A percentile compares a stretch with the other conserved stretches of the same genome.
Evolutionary conservation across 306 rosid species (phyloP).

Genomic region (Cucumis sativus): DNA sequence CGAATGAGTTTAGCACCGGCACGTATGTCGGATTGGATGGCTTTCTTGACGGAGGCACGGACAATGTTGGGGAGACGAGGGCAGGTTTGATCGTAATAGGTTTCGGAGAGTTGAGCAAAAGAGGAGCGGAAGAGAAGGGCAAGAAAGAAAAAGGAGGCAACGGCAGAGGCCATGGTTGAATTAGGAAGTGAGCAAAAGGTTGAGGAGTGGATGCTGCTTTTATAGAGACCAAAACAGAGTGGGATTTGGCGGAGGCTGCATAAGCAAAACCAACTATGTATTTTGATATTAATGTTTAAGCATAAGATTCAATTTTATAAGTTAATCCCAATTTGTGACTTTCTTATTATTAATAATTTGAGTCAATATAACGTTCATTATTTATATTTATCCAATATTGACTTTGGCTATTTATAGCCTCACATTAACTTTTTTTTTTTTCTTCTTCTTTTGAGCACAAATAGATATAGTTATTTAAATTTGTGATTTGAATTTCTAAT

Average conservation of each 20-base stretch:
- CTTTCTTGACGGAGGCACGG: background rate
- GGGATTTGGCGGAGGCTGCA: background rate
- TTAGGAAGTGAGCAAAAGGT: background rate
- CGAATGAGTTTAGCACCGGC: conserved; percentile 1
- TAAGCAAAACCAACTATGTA: background rate
- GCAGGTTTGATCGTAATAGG: background rate
- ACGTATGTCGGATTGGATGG: background rate
- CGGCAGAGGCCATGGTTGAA: background rate
- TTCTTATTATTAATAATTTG: background rate
- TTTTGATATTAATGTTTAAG: background rate
- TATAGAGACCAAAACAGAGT: background rate
- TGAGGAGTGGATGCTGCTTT: background rate
- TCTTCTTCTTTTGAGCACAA: too few species aligned
- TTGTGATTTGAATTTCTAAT: too few species aligned
- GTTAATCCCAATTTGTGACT: background rate
- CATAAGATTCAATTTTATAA: background rate
- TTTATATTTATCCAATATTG: too few species aligned
- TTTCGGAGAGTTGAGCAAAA: background rate
- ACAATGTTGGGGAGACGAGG: conserved; percentile 4
- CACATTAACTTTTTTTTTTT: too few species aligned
- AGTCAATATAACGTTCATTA: too few species aligned
- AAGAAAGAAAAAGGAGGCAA: background rate
- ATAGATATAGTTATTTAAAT: too few species aligned
- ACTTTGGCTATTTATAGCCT: too few species aligned
- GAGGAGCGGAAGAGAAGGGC: background rate